These are phyloP conservation scores for Rhynchospora breviuscula DNA, from an alignment of 176 grass and related monocot genomes.

Conservation along the genomic window DNA sequence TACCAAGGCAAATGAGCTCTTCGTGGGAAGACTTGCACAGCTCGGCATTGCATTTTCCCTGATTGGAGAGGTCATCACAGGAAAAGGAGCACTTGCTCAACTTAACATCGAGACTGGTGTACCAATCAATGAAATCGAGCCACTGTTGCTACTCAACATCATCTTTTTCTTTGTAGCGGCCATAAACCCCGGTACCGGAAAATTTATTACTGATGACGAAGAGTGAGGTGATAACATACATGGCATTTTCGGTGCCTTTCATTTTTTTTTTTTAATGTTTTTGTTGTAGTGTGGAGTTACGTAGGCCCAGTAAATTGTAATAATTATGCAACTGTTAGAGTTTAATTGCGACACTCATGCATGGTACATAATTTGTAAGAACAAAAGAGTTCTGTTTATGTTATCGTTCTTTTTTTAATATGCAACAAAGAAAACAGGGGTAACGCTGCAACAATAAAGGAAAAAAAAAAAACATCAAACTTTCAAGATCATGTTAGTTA, in stretches of 20 bases:
- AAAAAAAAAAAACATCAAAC: too few species aligned
- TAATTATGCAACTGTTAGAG: constrained; percentile 14
- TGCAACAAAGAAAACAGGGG: too few species aligned
- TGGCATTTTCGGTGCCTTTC: not conserved
- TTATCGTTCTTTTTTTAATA: not conserved
- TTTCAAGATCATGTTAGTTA: not conserved
- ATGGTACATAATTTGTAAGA: not conserved
- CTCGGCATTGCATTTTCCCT: constrained; percentile 60
- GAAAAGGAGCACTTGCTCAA: constrained; percentile 56
- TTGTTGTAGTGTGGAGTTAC: not conserved
- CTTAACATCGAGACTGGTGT: constrained; percentile 61
- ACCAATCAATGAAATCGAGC: constrained; percentile 52
- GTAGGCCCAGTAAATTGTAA: constrained; percentile 10
- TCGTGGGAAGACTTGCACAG: constrained; percentile 54
- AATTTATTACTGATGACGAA: constrained; percentile 48
- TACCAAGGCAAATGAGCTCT: constrained; percentile 68
- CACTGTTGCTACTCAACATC: constrained; percentile 49
- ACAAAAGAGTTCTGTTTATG: not conserved
- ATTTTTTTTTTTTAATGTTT: constrained; percentile 9
- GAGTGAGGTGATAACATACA: not conserved
- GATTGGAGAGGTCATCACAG: constrained; percentile 56
- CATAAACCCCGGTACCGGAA: constrained; percentile 53
- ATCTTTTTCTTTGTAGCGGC: constrained; percentile 62
- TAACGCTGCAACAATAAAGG: too few species aligned
- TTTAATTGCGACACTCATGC: not conserved